Evolutionary conservation across 768 basidiomycete species (phyloP), one percentile per base, ranked within the genome.

Genomic region (Glaciozyma martinii): DNA sequence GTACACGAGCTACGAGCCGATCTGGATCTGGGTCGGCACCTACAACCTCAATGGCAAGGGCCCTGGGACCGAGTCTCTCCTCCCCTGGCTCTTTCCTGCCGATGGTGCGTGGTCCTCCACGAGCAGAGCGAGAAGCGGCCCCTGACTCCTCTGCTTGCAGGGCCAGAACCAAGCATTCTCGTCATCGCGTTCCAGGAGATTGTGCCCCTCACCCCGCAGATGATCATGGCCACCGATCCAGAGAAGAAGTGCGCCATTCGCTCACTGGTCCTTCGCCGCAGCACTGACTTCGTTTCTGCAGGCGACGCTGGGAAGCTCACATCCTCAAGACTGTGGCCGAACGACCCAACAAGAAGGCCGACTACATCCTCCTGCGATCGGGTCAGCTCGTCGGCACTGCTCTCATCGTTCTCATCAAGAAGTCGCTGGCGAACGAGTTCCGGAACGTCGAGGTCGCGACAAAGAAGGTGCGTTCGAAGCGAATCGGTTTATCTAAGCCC

Each of bases 301-400:
- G 93, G 63, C 86, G 85, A 5, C 76, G 86, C 60, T 98, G 94
- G 92, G 94, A 97, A 76, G 79, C 78, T 23, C 84, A 82, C 71
- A 86, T 97, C 58, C 78, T 89, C 71, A 85, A 91, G 59, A 85
- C 87, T 0, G 81, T 98, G 47, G 85, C 87, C 58, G 79, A 79
- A 55, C 82, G 87, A 37, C 83, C 86, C 7, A 59, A 55, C 21
- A 84, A 86, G 63, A 82, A 82, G 65, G 79, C 80, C 46, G 83
- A 85, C 49, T 98, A 99, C 73, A 82, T 95, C 37, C 75, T 98
- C 46, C 80, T 97, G 25, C 82, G 95, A 50, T 92, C 90, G 75
- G 93, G 94, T 76, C 94, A 98, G 90, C 82, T 99, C 55, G 95
- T 99, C 71, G 95, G 95, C 63, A 94, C 94, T 2, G 92, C 91